Conservation (phyloP, 2,329 filamentous ascomycete species). For the Paecilomyces dactylethromorphus region DNA sequence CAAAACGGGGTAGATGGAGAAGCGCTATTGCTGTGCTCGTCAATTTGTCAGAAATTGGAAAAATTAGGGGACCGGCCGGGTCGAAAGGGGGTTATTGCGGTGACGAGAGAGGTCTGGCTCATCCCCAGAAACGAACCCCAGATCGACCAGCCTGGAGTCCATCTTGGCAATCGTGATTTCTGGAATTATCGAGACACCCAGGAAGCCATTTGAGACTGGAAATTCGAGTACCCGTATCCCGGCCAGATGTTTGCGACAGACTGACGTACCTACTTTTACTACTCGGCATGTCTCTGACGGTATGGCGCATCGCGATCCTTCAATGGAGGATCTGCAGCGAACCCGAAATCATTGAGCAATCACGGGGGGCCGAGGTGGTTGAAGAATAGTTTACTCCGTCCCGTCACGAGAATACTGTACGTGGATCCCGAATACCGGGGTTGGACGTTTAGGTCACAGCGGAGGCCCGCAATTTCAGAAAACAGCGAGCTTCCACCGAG, state of each 20-base stretch:
- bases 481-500: not conserved
- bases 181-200: too few species aligned
- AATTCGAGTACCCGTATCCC: too few species aligned
- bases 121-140: too few species aligned
- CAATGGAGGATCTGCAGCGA: not conserved
- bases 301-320: not conserved
- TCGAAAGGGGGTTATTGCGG: too few species aligned
- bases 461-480: not conserved
- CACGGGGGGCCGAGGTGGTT: slow-evolving; percentile 5
- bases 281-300: not conserved
- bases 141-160: too few species aligned
- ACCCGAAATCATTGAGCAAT: not conserved
- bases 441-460: not conserved
- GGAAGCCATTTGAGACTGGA: too few species aligned
- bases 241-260: not conserved
- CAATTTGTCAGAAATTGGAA: too few species aligned
- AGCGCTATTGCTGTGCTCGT: too few species aligned
- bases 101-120: too few species aligned
- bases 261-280: slow-evolving; percentile 1
- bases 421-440: slow-evolving; percentile 10
- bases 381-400: not conserved
- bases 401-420: not conserved
- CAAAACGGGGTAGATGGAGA: not conserved
- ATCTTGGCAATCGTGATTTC: too few species aligned
- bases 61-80: too few species aligned